A percentile compares a stretch with the other conserved stretches of the same genome.
These are phyloP conservation scores for Elsinoe necatrix DNA, from an alignment of 2,329 filamentous ascomycete species.

Conservation along the genomic window DNA sequence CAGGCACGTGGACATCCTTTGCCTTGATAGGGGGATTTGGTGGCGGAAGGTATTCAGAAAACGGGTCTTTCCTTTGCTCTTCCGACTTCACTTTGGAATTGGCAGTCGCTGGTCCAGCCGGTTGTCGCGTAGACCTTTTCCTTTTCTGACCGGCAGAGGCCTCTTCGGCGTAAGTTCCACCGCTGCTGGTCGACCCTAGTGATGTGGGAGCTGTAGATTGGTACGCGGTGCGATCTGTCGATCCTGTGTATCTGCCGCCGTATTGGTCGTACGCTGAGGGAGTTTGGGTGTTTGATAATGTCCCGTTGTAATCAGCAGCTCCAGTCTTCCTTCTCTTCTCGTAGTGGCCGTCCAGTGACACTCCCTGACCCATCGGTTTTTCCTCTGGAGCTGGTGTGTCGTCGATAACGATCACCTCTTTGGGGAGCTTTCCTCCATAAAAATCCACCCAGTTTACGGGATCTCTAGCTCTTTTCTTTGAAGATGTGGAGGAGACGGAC, in stretches of 20 bases:
- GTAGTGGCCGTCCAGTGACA: slow-evolving; percentile 20
- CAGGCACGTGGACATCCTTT: slow-evolving; percentile 51
- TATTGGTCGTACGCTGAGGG: slow-evolving; percentile 52
- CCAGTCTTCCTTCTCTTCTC: slow-evolving; percentile 11
- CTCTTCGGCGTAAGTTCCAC: slow-evolving; percentile 56
- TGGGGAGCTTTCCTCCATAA: slow-evolving; percentile 34
- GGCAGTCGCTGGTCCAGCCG: slow-evolving; percentile 60
- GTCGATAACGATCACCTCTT: slow-evolving; percentile 46
- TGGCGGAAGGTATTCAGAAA: slow-evolving; percentile 74
- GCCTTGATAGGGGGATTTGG: slow-evolving; percentile 86
- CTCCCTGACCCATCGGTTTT: slow-evolving; percentile 14
- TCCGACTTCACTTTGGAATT: slow-evolving; percentile 66
- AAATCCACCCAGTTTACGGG: slow-evolving; percentile 32
- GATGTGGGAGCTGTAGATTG: slow-evolving; percentile 76
- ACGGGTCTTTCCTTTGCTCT: slow-evolving; percentile 46
- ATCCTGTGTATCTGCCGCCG: slow-evolving; percentile 62
- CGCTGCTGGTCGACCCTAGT: slow-evolving; percentile 57
- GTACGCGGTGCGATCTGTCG: slow-evolving; percentile 71
- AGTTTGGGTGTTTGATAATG: slow-evolving; percentile 66
- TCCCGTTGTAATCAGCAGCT: slow-evolving; percentile 55
- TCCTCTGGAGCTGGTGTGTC: slow-evolving; percentile 35
- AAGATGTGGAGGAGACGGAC: slow-evolving; percentile 9
- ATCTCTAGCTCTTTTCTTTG: slow-evolving; percentile 18
- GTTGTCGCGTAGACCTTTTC: slow-evolving; percentile 72
- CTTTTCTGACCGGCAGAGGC: slow-evolving; percentile 72